phyloP scores from a whole-genome alignment of 495 filamentous ascomycete species.

The Halenospora varia region DNA sequence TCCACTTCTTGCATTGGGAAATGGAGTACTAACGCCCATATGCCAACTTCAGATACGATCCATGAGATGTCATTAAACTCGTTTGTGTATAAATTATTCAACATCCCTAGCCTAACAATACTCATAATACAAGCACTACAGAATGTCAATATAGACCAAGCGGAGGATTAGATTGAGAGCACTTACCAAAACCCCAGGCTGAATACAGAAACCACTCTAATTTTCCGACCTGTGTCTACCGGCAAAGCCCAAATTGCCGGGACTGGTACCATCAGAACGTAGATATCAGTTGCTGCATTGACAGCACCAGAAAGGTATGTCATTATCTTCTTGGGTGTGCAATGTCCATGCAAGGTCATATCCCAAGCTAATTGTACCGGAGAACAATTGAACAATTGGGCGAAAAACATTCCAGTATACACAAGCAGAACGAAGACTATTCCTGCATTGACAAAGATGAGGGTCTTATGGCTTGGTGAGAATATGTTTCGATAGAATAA shows the following conservation, averaged over 20 bases:
- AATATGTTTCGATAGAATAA: neutral
- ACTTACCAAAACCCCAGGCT: neutral
- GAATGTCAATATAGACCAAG: neutral
- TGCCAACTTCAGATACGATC: neutral
- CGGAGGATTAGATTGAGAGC: neutral
- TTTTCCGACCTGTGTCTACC: neutral
- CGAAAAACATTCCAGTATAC: neutral
- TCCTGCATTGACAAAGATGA: neutral
- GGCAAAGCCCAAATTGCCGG: neutral
- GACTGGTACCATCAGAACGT: neutral
- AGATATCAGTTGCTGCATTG: neutral
- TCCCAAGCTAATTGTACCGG: neutral
- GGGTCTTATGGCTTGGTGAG: neutral
- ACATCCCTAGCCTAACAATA: neutral
- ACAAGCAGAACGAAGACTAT: neutral
- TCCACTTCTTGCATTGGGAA: neutral
- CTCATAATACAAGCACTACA: neutral
- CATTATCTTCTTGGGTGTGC: neutral
- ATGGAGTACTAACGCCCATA: neutral
- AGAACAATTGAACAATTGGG: neutral
- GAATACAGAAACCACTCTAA: neutral
- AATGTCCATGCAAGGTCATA: neutral
- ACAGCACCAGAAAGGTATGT: neutral
- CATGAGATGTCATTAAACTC: neutral
- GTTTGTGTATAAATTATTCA: neutral